Conservation (phyloP, 352 stramenopile genomes). For the Phytophthora pluvialis region DNA sequence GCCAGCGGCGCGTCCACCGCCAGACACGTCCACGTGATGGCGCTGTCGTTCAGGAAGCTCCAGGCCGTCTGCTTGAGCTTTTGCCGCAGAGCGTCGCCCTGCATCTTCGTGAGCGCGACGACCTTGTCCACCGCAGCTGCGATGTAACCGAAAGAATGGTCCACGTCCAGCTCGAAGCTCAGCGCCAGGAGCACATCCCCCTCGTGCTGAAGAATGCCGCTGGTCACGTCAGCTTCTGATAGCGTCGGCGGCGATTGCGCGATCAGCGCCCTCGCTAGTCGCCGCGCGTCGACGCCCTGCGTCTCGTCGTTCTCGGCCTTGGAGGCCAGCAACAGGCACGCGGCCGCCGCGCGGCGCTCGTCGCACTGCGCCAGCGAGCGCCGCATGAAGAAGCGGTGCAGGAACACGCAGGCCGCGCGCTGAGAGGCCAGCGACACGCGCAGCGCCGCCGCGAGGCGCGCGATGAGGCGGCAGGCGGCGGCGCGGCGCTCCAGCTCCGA, state of each 20-base stretch:
- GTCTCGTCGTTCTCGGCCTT: conserved; percentile 56
- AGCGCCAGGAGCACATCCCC: conserved; percentile 52
- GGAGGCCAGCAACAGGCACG: conserved; percentile 52
- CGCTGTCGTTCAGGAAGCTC: conserved; percentile 65
- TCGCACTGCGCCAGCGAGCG: conserved; percentile 45
- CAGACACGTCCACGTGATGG: conserved; percentile 58
- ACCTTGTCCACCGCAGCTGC: conserved; percentile 51
- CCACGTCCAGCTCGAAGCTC: conserved; percentile 51
- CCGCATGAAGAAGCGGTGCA: conserved; percentile 59
- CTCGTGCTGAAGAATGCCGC: conserved; percentile 38
- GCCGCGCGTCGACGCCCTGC: conserved; percentile 33
- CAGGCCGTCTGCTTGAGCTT: conserved; percentile 48
- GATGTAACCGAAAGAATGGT: conserved; percentile 53
- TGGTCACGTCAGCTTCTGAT: conserved; percentile 13
- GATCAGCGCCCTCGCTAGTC: conserved; percentile 32
- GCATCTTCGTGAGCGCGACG: conserved; percentile 26
- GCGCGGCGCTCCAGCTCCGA: conserved; percentile 39
- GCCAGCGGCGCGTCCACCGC: conserved; percentile 41
- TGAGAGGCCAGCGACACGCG: conserved; percentile 44
- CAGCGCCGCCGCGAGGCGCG: conserved; percentile 35
- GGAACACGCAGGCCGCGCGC: conserved; percentile 48
- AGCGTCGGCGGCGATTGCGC: not conserved
- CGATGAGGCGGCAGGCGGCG: conserved; percentile 42
- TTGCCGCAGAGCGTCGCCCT: conserved; percentile 16
- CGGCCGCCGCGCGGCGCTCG: conserved; percentile 33